Conservation (phyloP, 495 filamentous ascomycete genomes). For the Penicillium goetzii region DNA sequence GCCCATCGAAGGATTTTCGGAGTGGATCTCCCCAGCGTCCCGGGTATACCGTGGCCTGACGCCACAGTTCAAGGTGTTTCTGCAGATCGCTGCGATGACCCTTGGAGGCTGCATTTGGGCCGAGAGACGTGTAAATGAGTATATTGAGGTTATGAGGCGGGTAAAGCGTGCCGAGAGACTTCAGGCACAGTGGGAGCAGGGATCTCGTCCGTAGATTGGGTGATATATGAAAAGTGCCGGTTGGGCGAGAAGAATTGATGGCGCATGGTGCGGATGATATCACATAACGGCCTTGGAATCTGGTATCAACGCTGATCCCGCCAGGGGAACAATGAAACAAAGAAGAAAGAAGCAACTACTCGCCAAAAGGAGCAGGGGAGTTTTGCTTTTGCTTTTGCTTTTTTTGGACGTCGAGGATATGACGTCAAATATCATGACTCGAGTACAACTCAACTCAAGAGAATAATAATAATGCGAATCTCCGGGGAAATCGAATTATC, state of each 20-base stretch:
- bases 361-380: neutral
- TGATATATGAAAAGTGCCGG: too few relatives aligned
- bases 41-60: slow-evolving; percentile 83
- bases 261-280: neutral
- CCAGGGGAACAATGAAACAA: neutral
- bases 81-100: slow-evolving; percentile 89
- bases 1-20: slow-evolving; percentile 50
- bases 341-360: neutral
- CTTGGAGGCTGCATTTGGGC: slow-evolving; percentile 83
- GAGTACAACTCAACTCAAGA: neutral
- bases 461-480: too few relatives aligned
- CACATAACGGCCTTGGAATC: neutral
- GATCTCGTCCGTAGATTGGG: slow-evolving; percentile 22
- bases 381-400: slow-evolving; percentile 4
- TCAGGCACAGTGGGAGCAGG: slow-evolving; percentile 58
- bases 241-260: neutral
- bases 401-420: neutral
- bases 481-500: neutral
- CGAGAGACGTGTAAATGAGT: slow-evolving; percentile 72
- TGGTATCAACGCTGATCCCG: neutral
- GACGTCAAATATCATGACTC: neutral
- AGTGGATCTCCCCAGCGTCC: slow-evolving; percentile 52
- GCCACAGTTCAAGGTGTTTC: slow-evolving; percentile 88
- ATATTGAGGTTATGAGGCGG: slow-evolving; percentile 56
- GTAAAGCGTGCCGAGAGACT: slow-evolving; percentile 65